Evolutionary conservation across 2,329 filamentous ascomycete genomes (phyloP), one percentile per base, ranked within the genome.

Genomic region (Epichloe brachyelytri): DNA sequence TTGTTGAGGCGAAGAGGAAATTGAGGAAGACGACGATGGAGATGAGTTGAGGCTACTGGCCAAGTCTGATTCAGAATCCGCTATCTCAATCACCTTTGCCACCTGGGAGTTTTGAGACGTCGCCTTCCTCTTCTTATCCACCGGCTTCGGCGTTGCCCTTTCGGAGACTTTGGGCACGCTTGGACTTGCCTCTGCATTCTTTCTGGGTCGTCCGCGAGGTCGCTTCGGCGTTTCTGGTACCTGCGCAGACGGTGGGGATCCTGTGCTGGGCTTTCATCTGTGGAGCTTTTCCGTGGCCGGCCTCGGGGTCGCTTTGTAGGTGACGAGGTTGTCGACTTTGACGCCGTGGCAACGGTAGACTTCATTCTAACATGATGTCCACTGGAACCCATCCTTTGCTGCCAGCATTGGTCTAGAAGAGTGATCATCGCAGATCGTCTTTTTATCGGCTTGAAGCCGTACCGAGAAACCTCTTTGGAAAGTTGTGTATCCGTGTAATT

Each of bases 401-500:
- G 67, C 84, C 85, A 89, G 63, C 86, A 89, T 59, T 81, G 77
- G 48, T 85, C 71, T 12, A 90, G 68, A 11, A 88, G 65, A 1
- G 78, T 71, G 54, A 90, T 81, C 82, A 87, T 88, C 8, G 79
- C 79, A 46, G 76, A 72, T 17, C 86, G 75, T 51, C 72, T 79
- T 61, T 82, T 86, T 33, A 89, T 70, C 1, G 82, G 71, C 61
- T 89, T 90, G 66, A 90, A 89, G 0, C 83, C 84, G 59, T 81
- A 88, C 0, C 72, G 71, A 5, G 75, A 68, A 43, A 90, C 68
- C 59, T 84, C 75, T 51, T 74, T 78, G 3, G 79, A 69, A 15
- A 90, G 68, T 52, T 85, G 78, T 8, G 72, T 66, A 54, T 84
- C 82, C 3, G 82, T 82, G 53, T 78, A 82, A 0, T 76, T 65